Conservation (phyloP, 1,284 basidiomycete species). For the Paramarasmius palmivorus region DNA sequence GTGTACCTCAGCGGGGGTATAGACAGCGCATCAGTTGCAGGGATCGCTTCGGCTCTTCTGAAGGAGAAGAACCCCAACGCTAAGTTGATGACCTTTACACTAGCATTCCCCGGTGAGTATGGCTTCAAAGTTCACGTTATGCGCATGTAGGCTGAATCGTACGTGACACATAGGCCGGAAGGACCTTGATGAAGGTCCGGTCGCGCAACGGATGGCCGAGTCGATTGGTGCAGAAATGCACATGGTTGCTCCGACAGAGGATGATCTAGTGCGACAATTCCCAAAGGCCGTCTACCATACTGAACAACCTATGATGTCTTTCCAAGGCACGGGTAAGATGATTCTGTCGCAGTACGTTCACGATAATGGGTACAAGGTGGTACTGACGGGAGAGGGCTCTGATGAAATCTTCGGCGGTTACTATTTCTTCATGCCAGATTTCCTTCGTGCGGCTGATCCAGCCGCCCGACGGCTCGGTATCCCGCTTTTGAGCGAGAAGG, state of each 20-base stretch:
- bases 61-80: constrained; percentile 13
- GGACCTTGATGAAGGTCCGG: constrained; percentile 12
- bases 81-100: constrained; percentile 9
- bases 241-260: constrained; percentile 14
- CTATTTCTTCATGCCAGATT: constrained; percentile 15
- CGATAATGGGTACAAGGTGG: constrained; percentile 19
- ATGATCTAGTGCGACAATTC: constrained; percentile 16
- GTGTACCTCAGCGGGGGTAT: constrained; percentile 22
- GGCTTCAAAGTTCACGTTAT: background rate
- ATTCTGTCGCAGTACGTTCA: constrained; percentile 16
- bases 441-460: constrained; percentile 15
- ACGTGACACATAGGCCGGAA: background rate
- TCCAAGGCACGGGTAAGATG: constrained; percentile 17
- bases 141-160: background rate
- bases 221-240: constrained; percentile 16
- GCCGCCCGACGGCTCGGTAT: constrained; percentile 10
- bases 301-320: constrained; percentile 12
- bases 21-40: constrained; percentile 19
- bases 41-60: constrained; percentile 13
- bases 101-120: constrained; percentile 14
- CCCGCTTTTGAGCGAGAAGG: constrained; percentile 10
- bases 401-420: constrained; percentile 21
- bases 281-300: constrained; percentile 16
- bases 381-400: constrained; percentile 21
- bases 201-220: constrained; percentile 17